phyloP scores from a whole-genome alignment of 140 eudicot species.

The Bidens hawaiensis region DNA sequence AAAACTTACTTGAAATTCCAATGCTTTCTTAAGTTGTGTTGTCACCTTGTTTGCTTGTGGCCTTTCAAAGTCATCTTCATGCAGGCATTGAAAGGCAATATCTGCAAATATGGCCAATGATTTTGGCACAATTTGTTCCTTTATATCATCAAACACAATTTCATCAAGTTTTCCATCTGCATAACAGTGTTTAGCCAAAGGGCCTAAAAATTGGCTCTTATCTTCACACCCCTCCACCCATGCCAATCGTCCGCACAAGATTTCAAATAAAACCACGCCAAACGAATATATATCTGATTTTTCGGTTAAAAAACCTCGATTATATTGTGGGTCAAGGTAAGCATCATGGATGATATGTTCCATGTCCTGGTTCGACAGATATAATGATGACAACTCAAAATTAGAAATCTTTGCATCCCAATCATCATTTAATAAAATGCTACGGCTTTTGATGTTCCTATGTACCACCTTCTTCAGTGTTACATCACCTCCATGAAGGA shows the following conservation, averaged over 20 bases:
- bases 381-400: slow-evolving; percentile 2
- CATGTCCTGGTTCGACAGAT: neutral
- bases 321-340: neutral
- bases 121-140: neutral
- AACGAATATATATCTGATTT: slow-evolving; percentile 5
- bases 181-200: neutral
- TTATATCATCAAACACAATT: slow-evolving; percentile 3
- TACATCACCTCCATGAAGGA: slow-evolving; percentile 3
- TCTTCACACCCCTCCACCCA: neutral
- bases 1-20: slow-evolving; percentile 16
- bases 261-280: slow-evolving; percentile 10
- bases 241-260: neutral
- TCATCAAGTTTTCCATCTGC: slow-evolving; percentile 7
- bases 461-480: slow-evolving; percentile 3
- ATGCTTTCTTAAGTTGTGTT: slow-evolving; percentile 7
- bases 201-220: neutral
- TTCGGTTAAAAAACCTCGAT: neutral
- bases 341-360: neutral
- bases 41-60: neutral
- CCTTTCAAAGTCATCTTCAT: neutral
- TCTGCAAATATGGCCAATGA: neutral
- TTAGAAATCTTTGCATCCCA: slow-evolving; percentile 1
- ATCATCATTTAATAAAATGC: neutral
- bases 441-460: neutral
- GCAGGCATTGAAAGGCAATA: slow-evolving; percentile 7